Conservation (phyloP, 768 basidiomycete genomes). For the Sarcodon aspratus region DNA sequence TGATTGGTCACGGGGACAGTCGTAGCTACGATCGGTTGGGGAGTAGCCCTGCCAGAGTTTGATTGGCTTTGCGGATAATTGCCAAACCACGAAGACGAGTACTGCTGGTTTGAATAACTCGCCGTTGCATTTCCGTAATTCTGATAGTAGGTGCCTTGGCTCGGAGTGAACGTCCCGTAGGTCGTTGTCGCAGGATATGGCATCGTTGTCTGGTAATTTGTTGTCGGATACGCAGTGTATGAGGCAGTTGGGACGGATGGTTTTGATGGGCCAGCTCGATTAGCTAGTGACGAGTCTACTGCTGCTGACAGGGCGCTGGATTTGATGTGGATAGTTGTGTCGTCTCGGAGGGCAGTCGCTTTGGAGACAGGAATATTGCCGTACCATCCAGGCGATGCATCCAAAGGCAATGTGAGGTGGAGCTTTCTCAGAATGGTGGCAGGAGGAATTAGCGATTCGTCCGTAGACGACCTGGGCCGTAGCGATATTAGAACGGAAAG, state of each 20-base stretch:
- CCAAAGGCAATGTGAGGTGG: conserved; percentile 54
- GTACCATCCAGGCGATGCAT: conserved; percentile 56
- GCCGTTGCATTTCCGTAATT: neutral
- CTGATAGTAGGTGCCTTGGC: neutral
- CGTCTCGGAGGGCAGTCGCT: conserved; percentile 56
- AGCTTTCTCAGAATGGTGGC: conserved; percentile 56
- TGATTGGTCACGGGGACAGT: conserved; percentile 1
- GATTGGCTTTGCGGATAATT: neutral
- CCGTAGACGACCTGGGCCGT: conserved; percentile 46
- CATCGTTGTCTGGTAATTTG: neutral
- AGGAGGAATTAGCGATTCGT: conserved; percentile 44
- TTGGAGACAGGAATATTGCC: conserved; percentile 40
- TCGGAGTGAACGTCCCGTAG: neutral
- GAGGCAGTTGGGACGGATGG: neutral
- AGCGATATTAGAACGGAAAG: conserved; percentile 57
- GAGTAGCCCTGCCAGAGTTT: neutral
- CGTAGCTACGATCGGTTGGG: conserved; percentile 1
- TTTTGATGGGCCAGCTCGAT: neutral
- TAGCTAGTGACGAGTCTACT: neutral
- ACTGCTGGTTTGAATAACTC: neutral
- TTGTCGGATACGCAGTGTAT: neutral
- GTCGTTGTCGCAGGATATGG: conserved; percentile 2
- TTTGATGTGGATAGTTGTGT: conserved; percentile 61
- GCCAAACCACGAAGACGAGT: neutral
- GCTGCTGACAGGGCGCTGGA: conserved; percentile 10